A percentile compares a stretch with the other conserved stretches of the same genome.
phyloP scores from a whole-genome alignment of 306 rosid species.

The Myrica gale region DNA sequence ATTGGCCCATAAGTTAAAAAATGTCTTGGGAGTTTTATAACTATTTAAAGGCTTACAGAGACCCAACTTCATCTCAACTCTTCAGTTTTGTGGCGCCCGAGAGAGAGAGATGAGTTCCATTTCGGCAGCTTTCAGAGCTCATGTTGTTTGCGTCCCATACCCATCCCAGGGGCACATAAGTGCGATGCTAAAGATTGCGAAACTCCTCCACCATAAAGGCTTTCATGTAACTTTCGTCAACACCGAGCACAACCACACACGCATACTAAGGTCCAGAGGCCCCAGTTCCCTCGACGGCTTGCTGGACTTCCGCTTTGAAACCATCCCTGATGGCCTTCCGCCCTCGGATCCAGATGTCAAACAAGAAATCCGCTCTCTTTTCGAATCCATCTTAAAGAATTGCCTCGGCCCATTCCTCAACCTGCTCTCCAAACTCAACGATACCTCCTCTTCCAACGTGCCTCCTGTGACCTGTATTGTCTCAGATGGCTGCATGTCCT shows the following conservation, averaged over 20 bases:
- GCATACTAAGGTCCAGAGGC: conserved; percentile 17
- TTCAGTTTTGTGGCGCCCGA: too few relatives aligned
- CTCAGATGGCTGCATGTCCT: too few relatives aligned
- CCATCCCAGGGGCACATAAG: conserved; percentile 21
- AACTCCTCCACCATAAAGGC: conserved; percentile 22
- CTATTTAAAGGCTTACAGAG: too few relatives aligned
- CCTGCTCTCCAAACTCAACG: conserved; percentile 3
- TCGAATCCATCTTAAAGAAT: not conserved
- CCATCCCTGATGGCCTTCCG: conserved; percentile 25
- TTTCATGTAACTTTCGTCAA: conserved; percentile 18
- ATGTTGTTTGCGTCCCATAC: conserved; percentile 13
- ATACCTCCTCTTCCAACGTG: not conserved
- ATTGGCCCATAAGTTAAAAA: too few relatives aligned
- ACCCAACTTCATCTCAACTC: too few relatives aligned
- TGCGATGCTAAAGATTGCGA: conserved; percentile 13
- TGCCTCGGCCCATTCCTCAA: conserved; percentile 3
- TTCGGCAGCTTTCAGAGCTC: not conserved
- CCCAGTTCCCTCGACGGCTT: conserved; percentile 15
- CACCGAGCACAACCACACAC: conserved; percentile 5
- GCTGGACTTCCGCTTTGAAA: not conserved
- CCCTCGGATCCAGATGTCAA: conserved; percentile 16
- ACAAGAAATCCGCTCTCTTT: conserved; percentile 8
- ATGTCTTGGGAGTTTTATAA: too few relatives aligned
- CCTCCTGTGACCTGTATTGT: conserved; percentile 29
- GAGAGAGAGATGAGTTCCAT: not conserved